These are phyloP conservation scores for Alternaria longipes DNA, from an alignment of 2,329 filamentous ascomycete genomes.

Conservation along the genomic window DNA sequence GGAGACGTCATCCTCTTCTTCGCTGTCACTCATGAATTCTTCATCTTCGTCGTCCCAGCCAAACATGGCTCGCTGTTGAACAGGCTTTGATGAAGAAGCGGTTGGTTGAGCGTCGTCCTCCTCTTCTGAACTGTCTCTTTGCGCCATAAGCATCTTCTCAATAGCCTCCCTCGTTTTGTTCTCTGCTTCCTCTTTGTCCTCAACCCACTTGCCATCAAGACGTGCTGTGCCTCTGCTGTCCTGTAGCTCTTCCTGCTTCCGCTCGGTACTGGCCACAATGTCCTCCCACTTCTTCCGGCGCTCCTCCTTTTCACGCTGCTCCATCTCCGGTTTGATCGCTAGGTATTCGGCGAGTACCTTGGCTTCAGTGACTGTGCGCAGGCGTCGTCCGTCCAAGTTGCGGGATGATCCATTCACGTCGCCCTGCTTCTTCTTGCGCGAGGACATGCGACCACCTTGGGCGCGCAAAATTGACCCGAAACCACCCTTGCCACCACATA, in stretches of 20 bases:
- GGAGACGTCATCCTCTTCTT: slow-evolving; percentile 55
- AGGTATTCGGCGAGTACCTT: slow-evolving; percentile 95
- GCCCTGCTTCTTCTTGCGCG: slow-evolving; percentile 84
- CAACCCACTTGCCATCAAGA: slow-evolving; percentile 91
- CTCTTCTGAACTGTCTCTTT: slow-evolving; percentile 54
- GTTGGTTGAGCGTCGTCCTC: slow-evolving; percentile 42
- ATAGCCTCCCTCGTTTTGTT: slow-evolving; percentile 84
- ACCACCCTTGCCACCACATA: slow-evolving; percentile 95
- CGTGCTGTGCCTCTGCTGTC: slow-evolving; percentile 71
- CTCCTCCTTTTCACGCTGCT: slow-evolving; percentile 89
- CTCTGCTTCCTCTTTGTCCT: slow-evolving; percentile 89
- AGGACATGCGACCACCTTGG: slow-evolving; percentile 97
- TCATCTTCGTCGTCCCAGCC: slow-evolving; percentile 80
- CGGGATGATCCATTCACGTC: slow-evolving; percentile 90
- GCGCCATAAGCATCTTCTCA: slow-evolving; percentile 58
- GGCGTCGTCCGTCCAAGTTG: slow-evolving; percentile 87
- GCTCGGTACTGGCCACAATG: slow-evolving; percentile 84
- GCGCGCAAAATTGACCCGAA: slow-evolving; percentile 97
- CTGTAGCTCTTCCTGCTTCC: slow-evolving; percentile 82
- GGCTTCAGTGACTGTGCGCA: slow-evolving; percentile 93
- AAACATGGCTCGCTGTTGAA: slow-evolving; percentile 66
- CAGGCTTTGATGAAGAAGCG: slow-evolving; percentile 39
- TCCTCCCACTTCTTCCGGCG: slow-evolving; percentile 85
- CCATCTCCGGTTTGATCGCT: slow-evolving; percentile 96
- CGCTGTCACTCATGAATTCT: slow-evolving; percentile 56